Evolutionary conservation across 495 filamentous ascomycete species (phyloP).

Genomic region (Aspergillus homomorphus): DNA sequence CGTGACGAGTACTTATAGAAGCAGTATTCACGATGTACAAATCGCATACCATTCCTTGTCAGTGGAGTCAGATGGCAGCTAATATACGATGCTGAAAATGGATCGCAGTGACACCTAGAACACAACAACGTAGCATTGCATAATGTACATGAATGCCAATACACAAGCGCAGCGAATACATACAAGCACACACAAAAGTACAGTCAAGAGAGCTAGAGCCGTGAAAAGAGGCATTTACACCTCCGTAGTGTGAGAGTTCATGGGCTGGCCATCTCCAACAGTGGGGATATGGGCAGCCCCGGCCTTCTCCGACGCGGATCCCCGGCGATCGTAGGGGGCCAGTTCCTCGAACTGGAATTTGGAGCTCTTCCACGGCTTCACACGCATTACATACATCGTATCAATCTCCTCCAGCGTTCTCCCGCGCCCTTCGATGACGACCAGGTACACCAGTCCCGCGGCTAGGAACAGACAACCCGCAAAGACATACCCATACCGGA

Average conservation of each 20-base stretch:
- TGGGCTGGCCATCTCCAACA: not conserved
- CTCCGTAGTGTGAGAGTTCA: not conserved
- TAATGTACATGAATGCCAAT: no score
- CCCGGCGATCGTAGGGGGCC: not conserved
- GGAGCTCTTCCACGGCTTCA: constrained; percentile 54
- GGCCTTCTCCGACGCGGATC: not conserved
- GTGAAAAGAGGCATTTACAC: no score
- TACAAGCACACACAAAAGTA: no score
- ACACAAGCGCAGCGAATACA: no score
- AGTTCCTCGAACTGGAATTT: constrained; percentile 11
- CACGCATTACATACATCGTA: constrained; percentile 54
- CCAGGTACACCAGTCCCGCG: constrained; percentile 69
- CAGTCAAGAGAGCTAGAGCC: no score
- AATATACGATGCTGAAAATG: no score
- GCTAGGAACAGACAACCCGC: constrained; percentile 65
- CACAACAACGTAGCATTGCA: no score
- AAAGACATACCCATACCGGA: constrained; percentile 74
- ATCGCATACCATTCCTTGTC: no score
- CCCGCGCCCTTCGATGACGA: constrained; percentile 64
- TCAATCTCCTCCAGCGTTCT: constrained; percentile 74
- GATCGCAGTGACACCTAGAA: no score
- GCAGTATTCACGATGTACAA: no score
- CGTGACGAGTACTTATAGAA: no score
- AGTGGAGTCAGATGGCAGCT: no score
- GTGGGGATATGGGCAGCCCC: not conserved